These are phyloP conservation scores for Fusarium dimerum DNA, from an alignment of 2,329 filamentous ascomycete genomes.

Conservation along the genomic window DNA sequence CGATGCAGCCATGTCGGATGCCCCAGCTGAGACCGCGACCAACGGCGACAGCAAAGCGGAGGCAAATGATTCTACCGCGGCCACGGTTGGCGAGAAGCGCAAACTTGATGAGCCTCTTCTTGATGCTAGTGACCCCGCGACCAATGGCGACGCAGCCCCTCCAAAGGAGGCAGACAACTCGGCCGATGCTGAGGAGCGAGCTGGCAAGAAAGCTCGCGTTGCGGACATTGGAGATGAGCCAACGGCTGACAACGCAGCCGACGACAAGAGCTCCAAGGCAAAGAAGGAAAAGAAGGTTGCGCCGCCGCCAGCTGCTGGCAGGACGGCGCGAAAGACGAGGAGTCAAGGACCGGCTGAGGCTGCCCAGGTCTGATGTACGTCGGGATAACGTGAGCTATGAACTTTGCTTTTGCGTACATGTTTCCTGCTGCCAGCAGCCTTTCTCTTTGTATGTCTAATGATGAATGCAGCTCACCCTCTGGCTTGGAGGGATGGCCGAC, in stretches of 20 bases:
- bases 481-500: neutral
- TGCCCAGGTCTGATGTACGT: constrained; percentile 8
- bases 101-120: constrained; percentile 38
- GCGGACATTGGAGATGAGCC: constrained; percentile 32
- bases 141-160: constrained; percentile 14
- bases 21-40: constrained; percentile 9
- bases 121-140: constrained; percentile 8
- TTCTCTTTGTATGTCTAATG: neutral
- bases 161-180: constrained; percentile 17
- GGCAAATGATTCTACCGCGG: constrained; percentile 19
- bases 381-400: neutral
- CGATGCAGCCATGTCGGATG: constrained; percentile 18
- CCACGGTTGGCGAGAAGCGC: constrained; percentile 37
- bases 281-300: constrained; percentile 40
- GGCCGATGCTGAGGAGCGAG: constrained; percentile 31
- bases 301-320: constrained; percentile 31
- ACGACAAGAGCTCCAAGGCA: constrained; percentile 22
- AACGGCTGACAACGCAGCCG: constrained; percentile 18
- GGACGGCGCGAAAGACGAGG: constrained; percentile 43
- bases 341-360: constrained; percentile 42
- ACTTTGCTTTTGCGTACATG: neutral
- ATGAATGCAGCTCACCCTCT: neutral
- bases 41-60: constrained; percentile 22
- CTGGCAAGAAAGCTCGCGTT: constrained; percentile 44
- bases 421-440: neutral